phyloP scores from a whole-genome alignment of 1,139 yeast genomes.

The Suhomyces wounanorum region DNA sequence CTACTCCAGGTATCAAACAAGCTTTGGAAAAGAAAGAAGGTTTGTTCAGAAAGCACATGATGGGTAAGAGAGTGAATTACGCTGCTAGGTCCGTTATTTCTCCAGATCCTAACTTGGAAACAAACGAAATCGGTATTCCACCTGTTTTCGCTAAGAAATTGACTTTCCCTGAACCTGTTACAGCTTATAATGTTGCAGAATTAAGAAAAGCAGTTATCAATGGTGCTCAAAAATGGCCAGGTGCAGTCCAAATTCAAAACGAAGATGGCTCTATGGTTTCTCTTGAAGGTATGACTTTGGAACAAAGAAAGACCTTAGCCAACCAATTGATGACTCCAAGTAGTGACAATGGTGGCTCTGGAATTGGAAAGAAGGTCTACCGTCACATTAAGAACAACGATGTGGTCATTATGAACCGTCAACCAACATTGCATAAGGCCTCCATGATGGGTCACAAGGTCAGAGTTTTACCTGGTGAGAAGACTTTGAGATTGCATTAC shows the following conservation, averaged over 20 bases:
- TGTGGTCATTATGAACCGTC: slow-evolving; percentile 97
- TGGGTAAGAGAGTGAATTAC: slow-evolving; percentile 99
- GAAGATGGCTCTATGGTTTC: slow-evolving; percentile 92
- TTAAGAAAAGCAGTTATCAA: slow-evolving; percentile 93
- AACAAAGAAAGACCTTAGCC: slow-evolving; percentile 95
- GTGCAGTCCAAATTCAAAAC: slow-evolving; percentile 94
- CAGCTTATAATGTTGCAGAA: slow-evolving; percentile 88
- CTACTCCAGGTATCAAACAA: slow-evolving; percentile 95
- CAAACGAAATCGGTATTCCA: slow-evolving; percentile 98
- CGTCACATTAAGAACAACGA: slow-evolving; percentile 95
- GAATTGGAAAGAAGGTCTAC: slow-evolving; percentile 85
- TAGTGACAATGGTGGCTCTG: slow-evolving; percentile 33
- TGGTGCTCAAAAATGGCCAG: slow-evolving; percentile 99
- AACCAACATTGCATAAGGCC: slow-evolving; percentile 98
- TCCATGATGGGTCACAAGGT: slow-evolving; percentile 99
- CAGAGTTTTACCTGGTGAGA: slow-evolving; percentile 94
- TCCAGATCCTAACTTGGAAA: slow-evolving; percentile 97
- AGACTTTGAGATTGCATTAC: slow-evolving; percentile 93
- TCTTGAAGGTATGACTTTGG: slow-evolving; percentile 83
- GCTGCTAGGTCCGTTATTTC: slow-evolving; percentile 99
- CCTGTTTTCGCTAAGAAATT: slow-evolving; percentile 95
- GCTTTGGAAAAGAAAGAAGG: slow-evolving; percentile 99
- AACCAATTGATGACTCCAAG: slow-evolving; percentile 88
- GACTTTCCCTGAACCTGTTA: slow-evolving; percentile 98
- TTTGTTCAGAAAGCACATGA: slow-evolving; percentile 96